A percentile compares a stretch with the other conserved stretches of the same genome.
Evolutionary conservation across 106 monocot genomes (phyloP).

Genomic region (Chionographis japonica): DNA sequence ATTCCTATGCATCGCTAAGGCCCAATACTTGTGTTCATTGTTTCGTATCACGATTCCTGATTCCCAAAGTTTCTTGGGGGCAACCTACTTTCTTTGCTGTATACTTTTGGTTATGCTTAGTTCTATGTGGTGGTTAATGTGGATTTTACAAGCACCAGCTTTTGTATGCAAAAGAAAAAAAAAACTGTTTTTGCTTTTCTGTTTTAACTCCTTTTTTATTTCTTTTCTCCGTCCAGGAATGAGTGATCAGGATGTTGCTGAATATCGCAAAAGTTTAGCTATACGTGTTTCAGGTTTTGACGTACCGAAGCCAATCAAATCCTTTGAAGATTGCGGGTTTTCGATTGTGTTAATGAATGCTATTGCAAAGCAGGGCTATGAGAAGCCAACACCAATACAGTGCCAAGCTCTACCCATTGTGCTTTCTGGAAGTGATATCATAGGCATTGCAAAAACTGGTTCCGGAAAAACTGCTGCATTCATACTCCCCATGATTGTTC

Average conservation of each 20-base stretch:
- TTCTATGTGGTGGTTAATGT: too few relatives aligned
- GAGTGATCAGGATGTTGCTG: slow-evolving; percentile 86
- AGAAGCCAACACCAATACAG: slow-evolving; percentile 94
- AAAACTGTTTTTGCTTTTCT: too few relatives aligned
- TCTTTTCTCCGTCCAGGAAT: slow-evolving; percentile 50
- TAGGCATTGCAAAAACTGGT: slow-evolving; percentile 99
- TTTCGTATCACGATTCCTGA: too few relatives aligned
- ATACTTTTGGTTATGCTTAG: too few relatives aligned
- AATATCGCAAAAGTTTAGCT: slow-evolving; percentile 72
- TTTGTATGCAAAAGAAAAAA: too few relatives aligned
- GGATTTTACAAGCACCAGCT: too few relatives aligned
- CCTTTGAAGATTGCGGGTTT: slow-evolving; percentile 89
- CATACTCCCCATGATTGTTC: slow-evolving; percentile 94
- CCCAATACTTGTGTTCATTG: too few relatives aligned
- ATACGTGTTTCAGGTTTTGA: slow-evolving; percentile 94
- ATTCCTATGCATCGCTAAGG: too few relatives aligned
- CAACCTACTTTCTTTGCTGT: too few relatives aligned
- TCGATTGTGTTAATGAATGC: slow-evolving; percentile 53
- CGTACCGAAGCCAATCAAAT: slow-evolving; percentile 81
- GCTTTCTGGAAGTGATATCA: slow-evolving; percentile 92
- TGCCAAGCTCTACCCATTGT: slow-evolving; percentile 89
- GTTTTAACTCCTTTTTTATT: background rate
- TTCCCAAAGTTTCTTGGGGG: too few relatives aligned
- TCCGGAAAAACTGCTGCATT: slow-evolving; percentile 98
- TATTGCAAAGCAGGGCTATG: slow-evolving; percentile 84